Base-by-base conservation (phyloP, 2,329 filamentous ascomycete species). In the Sclerotinia trifoliorum region DNA sequence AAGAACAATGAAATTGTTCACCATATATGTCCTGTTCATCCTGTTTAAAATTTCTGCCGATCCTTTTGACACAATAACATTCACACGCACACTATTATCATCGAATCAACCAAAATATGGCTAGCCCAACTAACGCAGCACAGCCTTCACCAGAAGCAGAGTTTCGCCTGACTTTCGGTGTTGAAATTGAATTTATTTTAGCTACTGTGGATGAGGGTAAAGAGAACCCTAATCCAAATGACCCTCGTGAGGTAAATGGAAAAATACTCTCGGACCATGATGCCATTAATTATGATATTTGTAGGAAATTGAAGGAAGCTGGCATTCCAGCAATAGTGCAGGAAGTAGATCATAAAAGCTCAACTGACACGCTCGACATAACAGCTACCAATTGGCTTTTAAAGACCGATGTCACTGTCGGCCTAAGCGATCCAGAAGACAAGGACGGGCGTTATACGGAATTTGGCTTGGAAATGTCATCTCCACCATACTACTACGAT, bases 101-200 rank as follows among this genome's bases (percentile, higher is more conserved):
- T 42, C 3, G 8, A 24, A 32, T n/a, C 1, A 46, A 46, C 15
- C 19, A 61, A 35, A 5, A 65, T 65, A 65, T 65, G 35, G 24
- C 13, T 21, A 42, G 39, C 10, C 13, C 39, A 17, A 17, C 13
- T 10, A 15, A 26, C n/a, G 5, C 48, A 55, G 6, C n/a, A 42
- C 19, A 5, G 15, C 11, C 49, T 0, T 11, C 26, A 1, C 51
- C 19, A 57, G 26, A 35, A 46, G 7, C 52, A n/a, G 21, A 55
- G 8, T 48, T 19, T 19, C 51, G 39, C 2, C 51, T 65, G 5
- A 65, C 63, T 13, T 65, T 65, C 48, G 63, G 63, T 24, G 21
- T 65, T 10, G 63, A 65, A 56, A 6, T 65, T 10, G 63, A 65
- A 57, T 65, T 44, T 11, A 21, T 65, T 11, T 32, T 65, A 19